These are phyloP conservation scores for Ceratocystis papillata DNA, from an alignment of 2,329 filamentous ascomycete species.

Conservation along the genomic window DNA sequence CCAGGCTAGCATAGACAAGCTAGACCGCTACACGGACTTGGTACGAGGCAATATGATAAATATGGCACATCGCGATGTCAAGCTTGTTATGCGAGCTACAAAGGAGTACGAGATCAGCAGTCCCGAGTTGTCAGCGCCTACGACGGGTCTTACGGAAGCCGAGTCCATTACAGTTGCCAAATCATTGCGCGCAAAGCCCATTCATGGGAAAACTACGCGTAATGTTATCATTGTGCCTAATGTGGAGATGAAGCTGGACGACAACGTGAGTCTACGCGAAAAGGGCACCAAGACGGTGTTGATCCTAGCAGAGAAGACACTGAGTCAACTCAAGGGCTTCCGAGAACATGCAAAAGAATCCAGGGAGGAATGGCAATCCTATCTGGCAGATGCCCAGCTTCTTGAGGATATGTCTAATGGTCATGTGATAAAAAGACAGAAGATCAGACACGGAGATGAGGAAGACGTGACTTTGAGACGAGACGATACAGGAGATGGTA, in stretches of 20 bases:
- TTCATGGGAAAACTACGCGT: constrained; percentile 14
- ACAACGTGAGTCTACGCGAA: constrained; percentile 16
- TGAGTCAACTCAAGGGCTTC: constrained; percentile 23
- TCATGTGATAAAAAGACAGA: background rate
- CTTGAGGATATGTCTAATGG: background rate
- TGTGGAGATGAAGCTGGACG: constrained; percentile 13
- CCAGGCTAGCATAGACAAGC: constrained; percentile 15
- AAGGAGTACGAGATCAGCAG: constrained; percentile 14
- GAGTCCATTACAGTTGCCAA: constrained; percentile 10
- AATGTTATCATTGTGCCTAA: constrained; percentile 12
- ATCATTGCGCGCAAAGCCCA: background rate
- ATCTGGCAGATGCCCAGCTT: background rate
- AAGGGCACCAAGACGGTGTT: constrained; percentile 12
- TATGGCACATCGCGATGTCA: constrained; percentile 18
- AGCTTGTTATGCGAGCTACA: constrained; percentile 12
- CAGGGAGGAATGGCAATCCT: constrained; percentile 3
- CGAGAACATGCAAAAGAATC: constrained; percentile 15
- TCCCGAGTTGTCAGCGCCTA: background rate
- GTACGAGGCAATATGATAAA: constrained; percentile 24
- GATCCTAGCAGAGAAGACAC: constrained; percentile 21
- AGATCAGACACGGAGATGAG: constrained; percentile 27
- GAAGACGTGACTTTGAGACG: no score
- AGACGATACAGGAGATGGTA: no score
- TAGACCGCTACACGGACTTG: constrained; percentile 21
- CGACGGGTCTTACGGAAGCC: constrained; percentile 9